These are phyloP conservation scores for Epichloe festucae DNA, from an alignment of 2,329 filamentous ascomycete genomes.

Conservation along the genomic window DNA sequence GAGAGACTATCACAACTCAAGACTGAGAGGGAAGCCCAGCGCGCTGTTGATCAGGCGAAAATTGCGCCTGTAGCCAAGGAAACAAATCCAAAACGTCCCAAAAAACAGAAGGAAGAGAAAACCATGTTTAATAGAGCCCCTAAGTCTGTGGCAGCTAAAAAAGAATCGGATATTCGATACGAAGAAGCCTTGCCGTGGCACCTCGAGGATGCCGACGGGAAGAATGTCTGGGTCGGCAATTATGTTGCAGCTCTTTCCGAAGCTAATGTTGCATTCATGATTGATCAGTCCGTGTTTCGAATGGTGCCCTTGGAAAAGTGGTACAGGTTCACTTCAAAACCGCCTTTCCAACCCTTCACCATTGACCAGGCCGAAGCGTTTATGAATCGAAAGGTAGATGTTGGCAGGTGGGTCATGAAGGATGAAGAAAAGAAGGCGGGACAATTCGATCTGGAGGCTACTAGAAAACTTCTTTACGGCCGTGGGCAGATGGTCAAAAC, in stretches of 20 bases:
- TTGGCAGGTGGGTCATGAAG: constrained; percentile 70
- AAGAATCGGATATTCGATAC: constrained; percentile 60
- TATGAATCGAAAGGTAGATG: constrained; percentile 66
- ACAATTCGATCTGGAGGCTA: constrained; percentile 48
- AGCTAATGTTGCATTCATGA: constrained; percentile 67
- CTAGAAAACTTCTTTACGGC: constrained; percentile 36
- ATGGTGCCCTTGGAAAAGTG: constrained; percentile 92
- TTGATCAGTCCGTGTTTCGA: constrained; percentile 56
- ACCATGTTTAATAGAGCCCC: constrained; percentile 79
- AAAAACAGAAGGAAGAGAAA: constrained; percentile 70
- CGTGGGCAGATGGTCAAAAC: constrained; percentile 49
- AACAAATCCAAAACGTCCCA: constrained; percentile 32
- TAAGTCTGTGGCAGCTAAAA: constrained; percentile 63
- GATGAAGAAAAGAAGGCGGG: constrained; percentile 45
- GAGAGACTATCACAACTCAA: constrained; percentile 56
- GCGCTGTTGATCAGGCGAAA: constrained; percentile 77
- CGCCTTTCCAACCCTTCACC: constrained; percentile 62
- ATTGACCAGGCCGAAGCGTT: constrained; percentile 76
- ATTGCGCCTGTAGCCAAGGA: constrained; percentile 73
- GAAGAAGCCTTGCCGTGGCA: constrained; percentile 96
- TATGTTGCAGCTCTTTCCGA: constrained; percentile 85
- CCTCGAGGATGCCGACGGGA: constrained; percentile 89
- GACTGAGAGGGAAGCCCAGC: constrained; percentile 72
- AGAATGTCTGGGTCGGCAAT: constrained; percentile 83
- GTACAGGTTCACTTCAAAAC: constrained; percentile 78